Conservation (phyloP, 2,329 filamentous ascomycete genomes). For the Grosmannia serpens region DNA sequence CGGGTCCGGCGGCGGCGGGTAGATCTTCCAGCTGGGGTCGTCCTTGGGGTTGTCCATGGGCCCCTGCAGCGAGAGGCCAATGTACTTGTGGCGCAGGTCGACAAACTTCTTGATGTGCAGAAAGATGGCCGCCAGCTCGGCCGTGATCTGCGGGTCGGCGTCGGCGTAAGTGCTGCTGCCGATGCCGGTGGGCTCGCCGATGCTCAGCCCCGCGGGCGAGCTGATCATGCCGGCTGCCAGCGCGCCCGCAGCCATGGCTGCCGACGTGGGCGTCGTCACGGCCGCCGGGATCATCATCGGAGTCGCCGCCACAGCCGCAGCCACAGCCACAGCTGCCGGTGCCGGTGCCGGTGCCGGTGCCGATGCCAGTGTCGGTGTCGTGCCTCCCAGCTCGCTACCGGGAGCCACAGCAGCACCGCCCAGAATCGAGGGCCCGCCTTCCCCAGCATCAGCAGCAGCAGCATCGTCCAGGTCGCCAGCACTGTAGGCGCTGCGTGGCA, state of each 20-base stretch:
- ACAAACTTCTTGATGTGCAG: constrained; percentile 84
- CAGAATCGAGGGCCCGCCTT: neutral
- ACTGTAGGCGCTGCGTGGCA: neutral
- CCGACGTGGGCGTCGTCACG: neutral
- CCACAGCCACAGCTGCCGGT: neutral
- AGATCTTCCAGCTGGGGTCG: constrained; percentile 71
- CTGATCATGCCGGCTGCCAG: constrained; percentile 13
- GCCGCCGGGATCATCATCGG: too few species aligned
- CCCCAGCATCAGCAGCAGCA: neutral
- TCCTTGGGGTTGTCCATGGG: constrained; percentile 82
- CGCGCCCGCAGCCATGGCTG: constrained; percentile 2
- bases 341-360: neutral
- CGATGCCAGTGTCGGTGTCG: neutral
- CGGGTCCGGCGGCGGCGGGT: constrained; percentile 83
- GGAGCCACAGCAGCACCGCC: neutral
- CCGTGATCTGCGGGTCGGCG: constrained; percentile 67
- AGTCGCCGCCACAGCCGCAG: neutral
- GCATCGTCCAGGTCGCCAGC: neutral
- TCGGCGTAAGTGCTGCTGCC: constrained; percentile 57
- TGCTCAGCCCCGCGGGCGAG: constrained; percentile 17
- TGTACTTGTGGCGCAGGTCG: constrained; percentile 80
- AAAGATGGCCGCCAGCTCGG: constrained; percentile 78
- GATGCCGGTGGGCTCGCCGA: constrained; percentile 43
- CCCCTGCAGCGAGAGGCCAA: constrained; percentile 71
- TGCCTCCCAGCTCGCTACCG: neutral